Conservation (phyloP, 164 flowering plant species). For the Annona squamosa region DNA sequence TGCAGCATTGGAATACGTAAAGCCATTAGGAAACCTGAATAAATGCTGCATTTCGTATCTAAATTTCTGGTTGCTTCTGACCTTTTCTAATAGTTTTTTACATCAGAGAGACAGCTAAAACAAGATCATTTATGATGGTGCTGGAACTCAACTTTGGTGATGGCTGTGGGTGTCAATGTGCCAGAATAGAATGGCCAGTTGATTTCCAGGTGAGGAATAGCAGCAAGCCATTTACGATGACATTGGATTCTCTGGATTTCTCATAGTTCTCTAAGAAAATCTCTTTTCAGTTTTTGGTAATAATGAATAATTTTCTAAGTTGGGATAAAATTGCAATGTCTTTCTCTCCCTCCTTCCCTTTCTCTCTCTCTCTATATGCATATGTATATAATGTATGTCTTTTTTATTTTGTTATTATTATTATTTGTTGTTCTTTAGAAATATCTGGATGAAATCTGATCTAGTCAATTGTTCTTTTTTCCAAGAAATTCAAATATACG, state of each 20-base stretch:
- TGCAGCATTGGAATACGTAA: neutral
- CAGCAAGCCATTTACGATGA: too few species aligned
- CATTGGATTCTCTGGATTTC: too few species aligned
- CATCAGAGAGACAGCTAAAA: constrained; percentile 55
- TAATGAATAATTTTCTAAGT: too few species aligned
- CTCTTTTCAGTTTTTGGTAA: too few species aligned
- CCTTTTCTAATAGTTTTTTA: neutral
- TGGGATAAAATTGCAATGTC: too few species aligned
- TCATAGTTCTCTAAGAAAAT: too few species aligned
- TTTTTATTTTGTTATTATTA: too few species aligned
- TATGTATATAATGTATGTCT: too few species aligned
- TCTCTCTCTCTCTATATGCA: too few species aligned
- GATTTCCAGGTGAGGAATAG: constrained; percentile 57
- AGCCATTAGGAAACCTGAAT: neutral
- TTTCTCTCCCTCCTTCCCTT: too few species aligned
- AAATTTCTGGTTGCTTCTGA: neutral
- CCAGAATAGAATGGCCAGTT: constrained; percentile 52
- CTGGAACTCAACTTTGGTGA: constrained; percentile 68
- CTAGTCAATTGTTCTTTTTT: neutral
- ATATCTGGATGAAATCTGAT: neutral
- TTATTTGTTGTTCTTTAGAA: too few species aligned
- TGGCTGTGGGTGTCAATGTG: constrained; percentile 58
- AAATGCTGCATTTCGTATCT: neutral
- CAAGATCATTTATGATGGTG: constrained; percentile 48
- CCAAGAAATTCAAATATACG: neutral